Evolutionary conservation across 257 asterid species (phyloP).

Genomic region (Jacaranda copaia): DNA sequence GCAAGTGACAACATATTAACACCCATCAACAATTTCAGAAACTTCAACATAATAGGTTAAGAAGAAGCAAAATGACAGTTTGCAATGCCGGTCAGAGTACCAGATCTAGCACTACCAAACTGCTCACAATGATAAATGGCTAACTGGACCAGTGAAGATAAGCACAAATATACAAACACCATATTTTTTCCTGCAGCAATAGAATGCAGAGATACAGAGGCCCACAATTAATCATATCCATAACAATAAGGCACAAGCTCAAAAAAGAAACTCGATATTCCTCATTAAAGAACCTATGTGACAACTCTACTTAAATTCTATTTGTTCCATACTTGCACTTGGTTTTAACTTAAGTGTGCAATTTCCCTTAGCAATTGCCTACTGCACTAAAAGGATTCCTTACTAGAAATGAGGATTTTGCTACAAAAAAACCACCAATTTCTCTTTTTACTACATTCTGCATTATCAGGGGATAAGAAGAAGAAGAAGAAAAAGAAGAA

Average conservation of each 20-base stretch:
- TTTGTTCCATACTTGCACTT: neutral
- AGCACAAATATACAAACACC: slow-evolving; percentile 9
- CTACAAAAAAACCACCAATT: slow-evolving; percentile 7
- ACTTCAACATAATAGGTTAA: slow-evolving; percentile 16
- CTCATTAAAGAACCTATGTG: neutral
- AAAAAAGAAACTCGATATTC: neutral
- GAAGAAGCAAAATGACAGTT: neutral
- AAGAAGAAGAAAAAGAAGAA: slow-evolving; percentile 6
- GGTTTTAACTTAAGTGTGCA: neutral
- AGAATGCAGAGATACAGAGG: slow-evolving; percentile 16
- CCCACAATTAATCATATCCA: neutral
- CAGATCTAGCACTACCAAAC: neutral
- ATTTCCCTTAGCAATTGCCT: slow-evolving; percentile 11
- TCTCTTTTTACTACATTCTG: slow-evolving; percentile 3
- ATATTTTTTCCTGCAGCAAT: slow-evolving; percentile 7
- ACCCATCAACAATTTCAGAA: neutral
- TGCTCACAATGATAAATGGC: neutral
- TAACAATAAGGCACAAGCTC: neutral
- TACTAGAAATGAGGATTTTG: neutral
- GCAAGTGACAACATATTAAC: neutral
- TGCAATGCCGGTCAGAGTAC: neutral
- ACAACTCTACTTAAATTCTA: slow-evolving; percentile 9
- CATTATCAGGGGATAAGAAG: slow-evolving; percentile 8
- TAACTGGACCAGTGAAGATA: slow-evolving; percentile 5
- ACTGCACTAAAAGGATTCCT: slow-evolving; percentile 19